Evolutionary conservation across 2,329 filamentous ascomycete species (phyloP), one percentile per base, ranked within the genome.

Genomic region (Lizonia empirigonia): DNA sequence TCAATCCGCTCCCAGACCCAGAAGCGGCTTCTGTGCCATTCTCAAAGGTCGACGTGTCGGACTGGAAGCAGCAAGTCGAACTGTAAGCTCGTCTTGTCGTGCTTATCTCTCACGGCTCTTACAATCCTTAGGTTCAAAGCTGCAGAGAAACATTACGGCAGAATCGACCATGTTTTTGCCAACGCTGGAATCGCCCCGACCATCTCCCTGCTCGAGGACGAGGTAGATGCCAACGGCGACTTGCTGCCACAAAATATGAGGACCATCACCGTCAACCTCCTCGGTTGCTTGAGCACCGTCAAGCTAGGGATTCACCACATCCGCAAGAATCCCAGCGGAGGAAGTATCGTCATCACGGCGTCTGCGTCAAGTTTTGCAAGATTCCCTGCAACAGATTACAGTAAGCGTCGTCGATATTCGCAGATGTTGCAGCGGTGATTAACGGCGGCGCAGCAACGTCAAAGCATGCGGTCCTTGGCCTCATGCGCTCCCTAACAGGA

Each of bases 51-150:
- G 60, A 73, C 33, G 70, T 72, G 29, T 67, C 76, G 0, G 68
- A 73, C 3, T 85, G 82, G 82, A 61, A 72, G 2, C 77, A 80
- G 4, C 75, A 83, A 16, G 61, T 76, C n/a, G 70, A 69, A 0
- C 66, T 84, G 18, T 53, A 7, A 38, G 50, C 13, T 16, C 8
- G 6, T 6, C 24, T 16, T 4, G 8, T 20, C 20, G 4, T 1
- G 16, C 5, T 4, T 7, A 5, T 7, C 15, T 24, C 5, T 1
- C 32, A 22, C 2, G 0, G 19, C 30, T 41, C 5, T 46, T 29
- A 20, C 15, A 6, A 3, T 3, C 2, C 15, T 5, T 8, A 53
- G 50, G 1, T 85, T 85, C 71, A 79, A 79, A 55, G 70, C 75
- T 38, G 70, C 80, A 1, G 72, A 78, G 48, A 68, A 76, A 30